These are phyloP conservation scores for Alternaria angustiovoidea DNA, from an alignment of 2,329 filamentous ascomycete genomes.

Conservation along the genomic window DNA sequence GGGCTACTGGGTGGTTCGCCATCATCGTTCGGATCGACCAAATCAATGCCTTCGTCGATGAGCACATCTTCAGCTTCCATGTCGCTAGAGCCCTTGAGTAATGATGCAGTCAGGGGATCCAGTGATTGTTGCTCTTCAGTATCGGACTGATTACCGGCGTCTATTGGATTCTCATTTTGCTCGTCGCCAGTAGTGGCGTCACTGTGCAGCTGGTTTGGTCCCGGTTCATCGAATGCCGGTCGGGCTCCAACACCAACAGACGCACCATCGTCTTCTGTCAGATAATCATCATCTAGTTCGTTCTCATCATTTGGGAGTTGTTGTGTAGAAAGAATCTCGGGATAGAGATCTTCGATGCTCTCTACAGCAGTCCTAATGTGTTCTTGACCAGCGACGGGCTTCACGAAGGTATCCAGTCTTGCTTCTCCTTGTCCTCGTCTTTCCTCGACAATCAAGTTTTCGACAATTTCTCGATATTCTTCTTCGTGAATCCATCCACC, in stretches of 20 bases:
- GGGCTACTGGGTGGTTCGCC: slow-evolving; percentile 11
- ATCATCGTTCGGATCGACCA: slow-evolving; percentile 26
- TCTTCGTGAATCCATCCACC: slow-evolving; percentile 93
- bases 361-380: slow-evolving; percentile 79
- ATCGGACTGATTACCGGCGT: slow-evolving; percentile 25
- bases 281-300: background rate
- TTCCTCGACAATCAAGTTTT: slow-evolving; percentile 71
- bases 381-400: slow-evolving; percentile 61
- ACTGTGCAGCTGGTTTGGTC: slow-evolving; percentile 3
- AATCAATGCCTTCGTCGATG: slow-evolving; percentile 31
- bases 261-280: background rate
- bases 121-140: slow-evolving; percentile 34
- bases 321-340: slow-evolving; percentile 62
- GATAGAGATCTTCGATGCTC: slow-evolving; percentile 87
- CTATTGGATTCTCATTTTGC: slow-evolving; percentile 39
- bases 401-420: slow-evolving; percentile 73
- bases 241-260: background rate
- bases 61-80: slow-evolving; percentile 14
- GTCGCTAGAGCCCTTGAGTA: slow-evolving; percentile 20
- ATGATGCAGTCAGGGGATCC: slow-evolving; percentile 43
- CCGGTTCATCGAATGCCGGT: background rate
- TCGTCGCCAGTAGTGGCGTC: slow-evolving; percentile 17
- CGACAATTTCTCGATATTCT: slow-evolving; percentile 75
- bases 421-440: slow-evolving; percentile 57
- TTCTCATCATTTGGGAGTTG: slow-evolving; percentile 18